These are phyloP conservation scores for Royoungia palumana DNA, from an alignment of 768 basidiomycete species.

Conservation along the genomic window DNA sequence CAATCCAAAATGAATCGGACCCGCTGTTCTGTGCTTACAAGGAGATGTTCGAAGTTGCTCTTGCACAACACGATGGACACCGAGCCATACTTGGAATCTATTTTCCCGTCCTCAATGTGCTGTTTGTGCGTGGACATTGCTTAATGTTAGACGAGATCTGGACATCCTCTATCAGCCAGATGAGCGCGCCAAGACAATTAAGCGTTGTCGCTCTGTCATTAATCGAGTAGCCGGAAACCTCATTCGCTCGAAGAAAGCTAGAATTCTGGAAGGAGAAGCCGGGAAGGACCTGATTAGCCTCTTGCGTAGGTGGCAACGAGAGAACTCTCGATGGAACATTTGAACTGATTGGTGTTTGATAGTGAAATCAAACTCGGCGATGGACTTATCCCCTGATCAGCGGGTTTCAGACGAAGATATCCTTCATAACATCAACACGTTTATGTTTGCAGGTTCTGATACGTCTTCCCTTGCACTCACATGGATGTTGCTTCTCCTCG, in stretches of 20 bases:
- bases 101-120: constrained; percentile 48
- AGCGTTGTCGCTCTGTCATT: constrained; percentile 60
- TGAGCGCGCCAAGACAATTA: constrained; percentile 44
- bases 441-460: constrained; percentile 89
- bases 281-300: constrained; percentile 78
- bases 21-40: constrained; percentile 77
- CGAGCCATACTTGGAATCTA: constrained; percentile 53
- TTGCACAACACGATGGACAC: constrained; percentile 52
- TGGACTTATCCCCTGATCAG: constrained; percentile 62
- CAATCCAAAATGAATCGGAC: constrained; percentile 76
- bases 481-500: constrained; percentile 79
- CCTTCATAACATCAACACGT: constrained; percentile 80
- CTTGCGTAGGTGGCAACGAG: constrained; percentile 52
- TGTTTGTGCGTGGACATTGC: constrained; percentile 49
- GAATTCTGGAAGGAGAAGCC: constrained; percentile 57
- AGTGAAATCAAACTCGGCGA: constrained; percentile 84
- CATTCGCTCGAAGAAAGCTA: constrained; percentile 75
- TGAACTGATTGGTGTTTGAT: constrained; percentile 6
- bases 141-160: background rate
- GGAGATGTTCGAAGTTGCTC: constrained; percentile 76
- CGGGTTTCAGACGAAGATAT: constrained; percentile 87
- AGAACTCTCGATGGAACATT: background rate
- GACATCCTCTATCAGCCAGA: constrained; percentile 46
- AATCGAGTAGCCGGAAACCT: constrained; percentile 68
- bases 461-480: constrained; percentile 80